These are phyloP conservation scores for Boletellus sp. DNA, from an alignment of 768 basidiomycete genomes.

Conservation along the genomic window DNA sequence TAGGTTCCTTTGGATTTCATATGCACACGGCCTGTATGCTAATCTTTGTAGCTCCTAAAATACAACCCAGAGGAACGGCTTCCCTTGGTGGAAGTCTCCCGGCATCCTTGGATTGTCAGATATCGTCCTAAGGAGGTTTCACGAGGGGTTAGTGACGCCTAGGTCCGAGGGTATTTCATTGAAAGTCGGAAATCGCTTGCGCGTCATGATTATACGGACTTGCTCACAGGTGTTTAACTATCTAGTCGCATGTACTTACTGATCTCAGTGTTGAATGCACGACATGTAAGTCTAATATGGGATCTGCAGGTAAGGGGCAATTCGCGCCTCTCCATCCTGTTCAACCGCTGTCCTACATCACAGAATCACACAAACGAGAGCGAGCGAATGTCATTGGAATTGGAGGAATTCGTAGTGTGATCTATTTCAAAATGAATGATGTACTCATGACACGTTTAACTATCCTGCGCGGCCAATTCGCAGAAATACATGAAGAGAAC, in stretches of 20 bases:
- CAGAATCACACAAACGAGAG: too few relatives aligned
- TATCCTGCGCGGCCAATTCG: conserved; percentile 6
- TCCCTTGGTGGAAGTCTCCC: conserved; percentile 66
- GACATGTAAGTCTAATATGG: background rate
- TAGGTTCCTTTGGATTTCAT: conserved; percentile 9
- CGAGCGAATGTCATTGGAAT: conserved; percentile 2
- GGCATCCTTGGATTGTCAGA: conserved; percentile 84
- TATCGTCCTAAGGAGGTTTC: conserved; percentile 50
- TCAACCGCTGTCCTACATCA: too few relatives aligned
- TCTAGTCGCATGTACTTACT: conserved; percentile 15
- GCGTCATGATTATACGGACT: background rate
- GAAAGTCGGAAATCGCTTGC: background rate
- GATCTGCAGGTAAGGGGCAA: background rate
- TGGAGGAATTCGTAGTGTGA: conserved; percentile 17
- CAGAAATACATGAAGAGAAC: background rate
- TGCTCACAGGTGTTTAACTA: conserved; percentile 1
- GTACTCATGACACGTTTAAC: conserved; percentile 18
- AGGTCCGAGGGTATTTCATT: background rate
- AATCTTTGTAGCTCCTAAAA: conserved; percentile 63
- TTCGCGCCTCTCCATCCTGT: too few relatives aligned
- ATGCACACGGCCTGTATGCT: conserved; percentile 8
- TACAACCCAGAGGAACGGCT: conserved; percentile 77
- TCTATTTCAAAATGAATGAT: conserved; percentile 21
- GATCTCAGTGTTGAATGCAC: background rate
- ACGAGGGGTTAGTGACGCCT: conserved; percentile 25